Evolutionary conservation across 2,329 filamentous ascomycete species (phyloP).

Genomic region (Alternaria sp.): DNA sequence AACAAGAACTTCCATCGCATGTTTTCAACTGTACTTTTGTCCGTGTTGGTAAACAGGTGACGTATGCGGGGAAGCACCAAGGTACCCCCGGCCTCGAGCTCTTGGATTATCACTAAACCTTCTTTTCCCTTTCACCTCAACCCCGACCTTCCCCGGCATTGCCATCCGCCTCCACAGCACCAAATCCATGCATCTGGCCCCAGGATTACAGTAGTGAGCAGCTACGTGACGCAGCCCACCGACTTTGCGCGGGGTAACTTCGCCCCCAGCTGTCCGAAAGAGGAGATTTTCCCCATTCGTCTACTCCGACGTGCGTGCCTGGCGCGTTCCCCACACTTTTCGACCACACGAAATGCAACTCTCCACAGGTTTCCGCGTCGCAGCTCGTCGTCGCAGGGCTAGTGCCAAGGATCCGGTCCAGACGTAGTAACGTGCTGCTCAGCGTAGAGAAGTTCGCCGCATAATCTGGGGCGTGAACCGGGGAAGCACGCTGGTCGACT

Average conservation of each 20-base stretch:
- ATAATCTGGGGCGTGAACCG: background rate
- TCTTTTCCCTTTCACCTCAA: background rate
- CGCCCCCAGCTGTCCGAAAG: conserved; percentile 10
- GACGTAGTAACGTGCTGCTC: background rate
- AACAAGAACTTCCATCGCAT: background rate
- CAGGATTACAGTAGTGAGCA: background rate
- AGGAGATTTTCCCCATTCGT: conserved; percentile 38
- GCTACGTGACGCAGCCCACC: background rate
- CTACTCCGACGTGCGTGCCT: conserved; percentile 5
- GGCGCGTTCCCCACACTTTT: conserved; percentile 27
- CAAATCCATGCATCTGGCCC: background rate
- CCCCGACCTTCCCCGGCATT: background rate
- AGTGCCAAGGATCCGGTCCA: conserved; percentile 1
- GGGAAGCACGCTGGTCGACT: background rate
- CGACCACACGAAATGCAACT: conserved; percentile 23
- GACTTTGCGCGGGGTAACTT: conserved; percentile 9
- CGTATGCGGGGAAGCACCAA: conserved; percentile 13
- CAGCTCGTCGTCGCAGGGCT: background rate
- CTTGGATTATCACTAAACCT: background rate
- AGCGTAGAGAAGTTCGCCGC: conserved; percentile 5
- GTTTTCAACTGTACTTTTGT: background rate
- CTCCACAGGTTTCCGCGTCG: conserved; percentile 20
- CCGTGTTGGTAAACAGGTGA: conserved; percentile 12
- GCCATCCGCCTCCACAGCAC: background rate
- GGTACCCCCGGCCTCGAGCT: background rate